Evolutionary conservation across 192 early-diverging fungal genomes (phyloP), one percentile per base, ranked within the genome.

Genomic region (Allomyces arbusculus): DNA sequence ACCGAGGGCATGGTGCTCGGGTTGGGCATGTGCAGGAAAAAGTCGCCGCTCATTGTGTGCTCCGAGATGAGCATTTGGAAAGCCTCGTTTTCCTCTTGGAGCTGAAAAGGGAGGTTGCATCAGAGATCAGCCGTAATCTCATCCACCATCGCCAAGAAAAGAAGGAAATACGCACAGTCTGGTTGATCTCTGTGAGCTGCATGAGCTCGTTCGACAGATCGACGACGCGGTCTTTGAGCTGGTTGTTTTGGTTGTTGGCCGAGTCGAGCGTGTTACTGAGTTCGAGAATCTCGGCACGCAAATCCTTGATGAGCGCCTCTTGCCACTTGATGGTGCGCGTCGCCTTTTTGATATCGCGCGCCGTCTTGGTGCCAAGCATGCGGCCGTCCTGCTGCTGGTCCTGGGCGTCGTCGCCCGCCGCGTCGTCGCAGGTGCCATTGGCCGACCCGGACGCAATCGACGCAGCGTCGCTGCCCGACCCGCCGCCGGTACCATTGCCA

Each of bases 61-160:
- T 89, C 88, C 67, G 87, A 85, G 70, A 91, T 68, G 50, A 91
- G 72, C 61, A 87, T 70, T 70, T 91, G 89, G 75, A 84, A 89
- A 62, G 84, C 80, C 71, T 89, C 89, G 76, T 87, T 91, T 63
- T 89, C 89, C 67, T 91, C 86, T 79, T 80, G 80, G 63, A 90
- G 75, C 20, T 40, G 7, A 40, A 40, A 40, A 40, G 33, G 33
- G 33, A 40, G 8, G 33, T 40, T 40, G 33, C 3, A 40, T 40
- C 33, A 8, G 33, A 40, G 7, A 40, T 40, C 33, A 40, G 33
- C 33, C 33, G 33, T 7, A 40, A 40, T 40, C 4, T 40, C 33
- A 40, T 40, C 33, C 33, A 40, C 33, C 7, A 8, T 40, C 7
- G 33, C 33, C 33, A 40, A 40, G 33, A 40, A 3, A 40, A 40